These are phyloP conservation scores for Solanum medicagineum DNA, from an alignment of 257 asterid genomes.

Conservation along the genomic window DNA sequence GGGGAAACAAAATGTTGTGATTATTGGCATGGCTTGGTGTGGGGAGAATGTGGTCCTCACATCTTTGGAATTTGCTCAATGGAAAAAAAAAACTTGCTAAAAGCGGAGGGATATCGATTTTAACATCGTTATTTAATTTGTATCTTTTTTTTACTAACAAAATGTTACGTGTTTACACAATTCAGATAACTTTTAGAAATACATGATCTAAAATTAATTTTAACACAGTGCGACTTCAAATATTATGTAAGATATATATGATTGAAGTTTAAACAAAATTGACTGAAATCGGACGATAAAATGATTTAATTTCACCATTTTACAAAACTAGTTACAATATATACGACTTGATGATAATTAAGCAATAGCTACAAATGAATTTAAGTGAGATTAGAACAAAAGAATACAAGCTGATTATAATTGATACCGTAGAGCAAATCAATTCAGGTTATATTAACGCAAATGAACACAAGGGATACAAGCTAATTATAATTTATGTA, in stretches of 20 bases:
- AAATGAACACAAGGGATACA: no score
- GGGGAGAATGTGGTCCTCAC: neutral
- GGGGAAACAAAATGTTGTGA: neutral
- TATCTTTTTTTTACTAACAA: no score
- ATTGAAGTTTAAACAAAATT: neutral
- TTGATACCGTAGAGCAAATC: no score
- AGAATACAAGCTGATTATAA: no score
- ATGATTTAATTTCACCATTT: neutral
- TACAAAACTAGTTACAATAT: neutral
- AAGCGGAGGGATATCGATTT: neutral
- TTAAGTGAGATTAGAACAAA: no score
- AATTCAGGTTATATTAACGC: no score
- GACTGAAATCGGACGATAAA: neutral
- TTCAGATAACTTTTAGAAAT: no score
- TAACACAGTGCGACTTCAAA: no score
- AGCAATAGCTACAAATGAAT: no score
- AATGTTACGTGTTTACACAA: no score
- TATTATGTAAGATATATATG: neutral
- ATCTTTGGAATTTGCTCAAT: neutral
- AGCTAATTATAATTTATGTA: no score
- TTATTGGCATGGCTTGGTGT: neutral
- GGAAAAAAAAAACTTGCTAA: neutral
- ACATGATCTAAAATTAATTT: no score
- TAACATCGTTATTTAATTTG: neutral
- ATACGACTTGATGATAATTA: neutral